Conservation (phyloP, 305 asterid species). For the Fraxinus sp. region DNA sequence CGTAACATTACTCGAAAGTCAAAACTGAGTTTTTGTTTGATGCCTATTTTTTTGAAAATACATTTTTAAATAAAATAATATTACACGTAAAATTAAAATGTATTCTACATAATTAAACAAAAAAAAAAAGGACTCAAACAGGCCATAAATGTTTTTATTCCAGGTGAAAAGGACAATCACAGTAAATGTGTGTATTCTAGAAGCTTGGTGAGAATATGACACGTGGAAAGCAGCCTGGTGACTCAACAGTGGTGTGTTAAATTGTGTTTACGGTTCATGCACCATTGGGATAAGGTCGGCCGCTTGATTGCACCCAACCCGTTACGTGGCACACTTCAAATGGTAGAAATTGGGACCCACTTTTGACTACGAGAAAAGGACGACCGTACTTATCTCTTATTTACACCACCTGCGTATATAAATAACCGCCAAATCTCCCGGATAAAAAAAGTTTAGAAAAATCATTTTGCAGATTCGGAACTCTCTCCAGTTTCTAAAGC, state of each 20-base stretch:
- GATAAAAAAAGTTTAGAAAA: neutral
- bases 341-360: conserved; percentile 16
- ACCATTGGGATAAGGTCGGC: conserved; percentile 38
- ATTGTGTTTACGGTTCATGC: conserved; percentile 28
- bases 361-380: conserved; percentile 29
- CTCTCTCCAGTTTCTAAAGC: neutral
- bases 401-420: conserved; percentile 15
- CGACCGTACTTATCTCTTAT: conserved; percentile 37
- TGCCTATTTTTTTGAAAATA: too few relatives aligned
- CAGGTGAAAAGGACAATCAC: neutral
- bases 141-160: neutral
- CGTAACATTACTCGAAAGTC: too few relatives aligned
- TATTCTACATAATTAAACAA: too few relatives aligned
- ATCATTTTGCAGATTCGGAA: neutral
- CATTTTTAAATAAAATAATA: too few relatives aligned
- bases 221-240: neutral
- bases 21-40: too few relatives aligned
- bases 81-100: too few relatives aligned
- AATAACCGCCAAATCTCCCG: conserved; percentile 18
- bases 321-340: conserved; percentile 29
- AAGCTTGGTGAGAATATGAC: neutral
- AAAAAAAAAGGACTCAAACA: too few relatives aligned
- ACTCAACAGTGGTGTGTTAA: neutral
- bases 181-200: neutral
- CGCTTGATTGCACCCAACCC: conserved; percentile 8